Base-by-base conservation (phyloP, 2,329 filamentous ascomycete species). In the Zymoseptoria crescenta region DNA sequence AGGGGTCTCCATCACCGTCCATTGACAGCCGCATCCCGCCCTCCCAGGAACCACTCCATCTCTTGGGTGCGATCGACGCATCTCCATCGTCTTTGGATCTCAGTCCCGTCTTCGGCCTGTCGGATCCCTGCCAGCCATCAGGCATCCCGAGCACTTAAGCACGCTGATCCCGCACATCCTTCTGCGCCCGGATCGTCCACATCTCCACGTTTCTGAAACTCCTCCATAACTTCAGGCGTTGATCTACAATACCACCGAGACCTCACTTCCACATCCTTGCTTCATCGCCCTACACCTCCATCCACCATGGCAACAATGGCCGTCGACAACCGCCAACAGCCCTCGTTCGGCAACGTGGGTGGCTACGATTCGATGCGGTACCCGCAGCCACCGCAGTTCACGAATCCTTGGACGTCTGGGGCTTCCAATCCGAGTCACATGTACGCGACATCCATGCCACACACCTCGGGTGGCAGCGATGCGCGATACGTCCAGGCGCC, bases 311-410 rank as follows among this genome's bases (percentile, higher is more conserved):
- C 91, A 52, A 29, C 51, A 79, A 96, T 96, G 91, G 89, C 92
- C 76, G 85, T 96, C 80, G 91, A 96, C 79, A 85, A 86, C 71
- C 89, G 91, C 75, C 91, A 93, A 78, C 89, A 80, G 67, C 89
- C 78, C 52, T 79, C 84, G 85, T 74, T 89, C 88, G 78, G 89
- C 83, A 83, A 82, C 73, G 82, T 96, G 79, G 85, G 49, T 24
- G 51, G 84, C 75, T 94, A 93, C 80, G 89, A 93, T 74, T 81
- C 84, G 74, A 86, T 91, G 81, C 85, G 88, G 68, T 91, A 89
- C 76, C 76, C 79, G 60, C 74, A 76, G 66, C 76, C 80, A 60
- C 85, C 88, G 65, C 88, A 94, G 65, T 96, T 96, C 79, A 91
- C 88, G 70, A 94, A 96, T 75, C 91, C 91, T 49, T 96, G 92